A percentile compares a stretch with the other conserved stretches of the same genome.
Conservation (phyloP, 2,329 filamentous ascomycete species). For the Corniculantispora saksenae region DNA sequence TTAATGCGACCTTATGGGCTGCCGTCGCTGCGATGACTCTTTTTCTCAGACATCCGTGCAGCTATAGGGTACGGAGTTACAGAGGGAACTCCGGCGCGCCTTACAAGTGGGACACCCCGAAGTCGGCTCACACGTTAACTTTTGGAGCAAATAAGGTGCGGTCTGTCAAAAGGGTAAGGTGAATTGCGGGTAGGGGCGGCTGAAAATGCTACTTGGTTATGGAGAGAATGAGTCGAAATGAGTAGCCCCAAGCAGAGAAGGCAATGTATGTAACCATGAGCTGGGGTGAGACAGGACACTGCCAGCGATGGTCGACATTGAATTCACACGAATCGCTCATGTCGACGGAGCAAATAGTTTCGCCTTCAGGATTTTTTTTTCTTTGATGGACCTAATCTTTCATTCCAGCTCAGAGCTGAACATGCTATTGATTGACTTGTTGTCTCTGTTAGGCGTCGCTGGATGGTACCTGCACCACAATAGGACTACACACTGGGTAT, state of each 20-base stretch:
- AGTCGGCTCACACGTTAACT: background rate
- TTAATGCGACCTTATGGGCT: background rate
- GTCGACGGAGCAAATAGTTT: too few relatives aligned
- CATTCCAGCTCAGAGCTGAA: too few relatives aligned
- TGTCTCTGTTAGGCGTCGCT: too few relatives aligned
- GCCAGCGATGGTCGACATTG: too few relatives aligned
- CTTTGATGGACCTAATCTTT: too few relatives aligned
- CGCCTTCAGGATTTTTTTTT: too few relatives aligned
- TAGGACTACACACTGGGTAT: too few relatives aligned
- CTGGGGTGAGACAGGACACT: background rate
- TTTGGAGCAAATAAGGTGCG: background rate
- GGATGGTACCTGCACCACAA: too few relatives aligned
- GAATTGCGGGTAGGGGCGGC: background rate
- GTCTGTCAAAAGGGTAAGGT: background rate
- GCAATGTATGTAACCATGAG: background rate
- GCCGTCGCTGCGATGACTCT: conserved; percentile 1
- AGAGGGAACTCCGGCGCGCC: background rate
- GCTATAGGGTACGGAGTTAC: conserved; percentile 4
- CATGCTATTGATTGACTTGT: too few relatives aligned
- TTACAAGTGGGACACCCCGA: conserved; percentile 6
- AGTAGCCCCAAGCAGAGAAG: background rate
- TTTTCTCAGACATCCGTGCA: background rate
- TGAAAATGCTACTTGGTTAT: background rate
- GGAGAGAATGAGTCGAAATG: background rate
- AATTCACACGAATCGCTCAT: too few relatives aligned